These are phyloP conservation scores for Hysterium pulicare DNA, from an alignment of 2,329 filamentous ascomycete species.

Conservation along the genomic window DNA sequence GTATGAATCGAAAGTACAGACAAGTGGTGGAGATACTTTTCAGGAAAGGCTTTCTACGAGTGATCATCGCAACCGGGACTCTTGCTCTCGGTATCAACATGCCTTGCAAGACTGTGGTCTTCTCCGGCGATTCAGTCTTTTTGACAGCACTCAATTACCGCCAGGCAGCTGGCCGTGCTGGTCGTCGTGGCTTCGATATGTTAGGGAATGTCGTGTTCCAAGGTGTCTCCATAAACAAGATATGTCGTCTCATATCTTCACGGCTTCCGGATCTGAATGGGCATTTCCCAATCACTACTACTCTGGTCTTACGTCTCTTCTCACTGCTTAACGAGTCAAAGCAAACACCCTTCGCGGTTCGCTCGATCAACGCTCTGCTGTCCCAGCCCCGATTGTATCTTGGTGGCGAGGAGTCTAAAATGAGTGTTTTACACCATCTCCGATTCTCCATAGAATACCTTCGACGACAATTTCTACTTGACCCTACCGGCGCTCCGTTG, in stretches of 20 bases:
- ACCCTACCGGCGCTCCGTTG: slow-evolving; percentile 58
- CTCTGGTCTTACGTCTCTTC: slow-evolving; percentile 66
- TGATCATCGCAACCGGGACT: slow-evolving; percentile 73
- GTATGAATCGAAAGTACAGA: slow-evolving; percentile 74
- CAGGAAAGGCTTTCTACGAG: slow-evolving; percentile 66
- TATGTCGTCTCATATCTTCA: slow-evolving; percentile 68
- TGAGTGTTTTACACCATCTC: slow-evolving; percentile 70
- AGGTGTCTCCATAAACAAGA: slow-evolving; percentile 58
- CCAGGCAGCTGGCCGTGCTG: slow-evolving; percentile 73
- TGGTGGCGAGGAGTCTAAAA: slow-evolving; percentile 64
- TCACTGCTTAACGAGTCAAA: slow-evolving; percentile 65
- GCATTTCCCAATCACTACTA: slow-evolving; percentile 75
- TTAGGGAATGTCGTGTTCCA: slow-evolving; percentile 80
- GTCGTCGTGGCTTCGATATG: slow-evolving; percentile 75
- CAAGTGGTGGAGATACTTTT: slow-evolving; percentile 72
- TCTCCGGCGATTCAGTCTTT: slow-evolving; percentile 69
- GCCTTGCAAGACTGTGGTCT: slow-evolving; percentile 79
- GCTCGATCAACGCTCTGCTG: slow-evolving; percentile 63
- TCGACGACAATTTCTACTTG: slow-evolving; percentile 64
- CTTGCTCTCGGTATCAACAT: slow-evolving; percentile 74
- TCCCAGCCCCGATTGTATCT: slow-evolving; percentile 69
- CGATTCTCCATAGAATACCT: slow-evolving; percentile 81
- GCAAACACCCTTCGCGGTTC: slow-evolving; percentile 58
- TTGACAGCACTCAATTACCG: slow-evolving; percentile 73
- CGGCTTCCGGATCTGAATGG: slow-evolving; percentile 70